Conservation (phyloP, 1,284 basidiomycete species). For the Bjerkandera adusta region DNA sequence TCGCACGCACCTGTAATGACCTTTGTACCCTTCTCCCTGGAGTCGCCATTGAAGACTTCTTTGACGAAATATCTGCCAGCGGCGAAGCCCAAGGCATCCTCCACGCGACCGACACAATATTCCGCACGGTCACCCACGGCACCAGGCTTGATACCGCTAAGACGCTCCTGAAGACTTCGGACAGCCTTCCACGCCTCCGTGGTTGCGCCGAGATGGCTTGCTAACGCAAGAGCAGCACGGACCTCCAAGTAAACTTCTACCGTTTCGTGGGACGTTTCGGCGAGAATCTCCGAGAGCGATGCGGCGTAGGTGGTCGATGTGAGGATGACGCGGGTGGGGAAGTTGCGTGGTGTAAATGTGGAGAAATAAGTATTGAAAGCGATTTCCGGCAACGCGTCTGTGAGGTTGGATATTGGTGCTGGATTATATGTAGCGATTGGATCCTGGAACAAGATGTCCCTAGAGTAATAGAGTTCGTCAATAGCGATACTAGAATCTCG, state of each 20-base stretch:
- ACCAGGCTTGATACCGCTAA: slow-evolving; percentile 87
- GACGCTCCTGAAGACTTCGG: slow-evolving; percentile 64
- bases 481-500: slow-evolving; percentile 6
- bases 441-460: slow-evolving; percentile 69
- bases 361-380: slow-evolving; percentile 85
- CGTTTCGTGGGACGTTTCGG: slow-evolving; percentile 66
- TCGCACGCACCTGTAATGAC: slow-evolving; percentile 70
- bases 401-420: slow-evolving; percentile 64
- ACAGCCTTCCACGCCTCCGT: slow-evolving; percentile 78
- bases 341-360: slow-evolving; percentile 75
- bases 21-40: slow-evolving; percentile 77
- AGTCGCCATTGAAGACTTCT: slow-evolving; percentile 81
- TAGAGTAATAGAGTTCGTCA: slow-evolving; percentile 25
- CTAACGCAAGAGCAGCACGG: slow-evolving; percentile 64
- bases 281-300: slow-evolving; percentile 70
- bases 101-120: slow-evolving; percentile 66
- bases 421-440: slow-evolving; percentile 93
- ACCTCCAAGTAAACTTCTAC: slow-evolving; percentile 86
- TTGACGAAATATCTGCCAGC: slow-evolving; percentile 84
- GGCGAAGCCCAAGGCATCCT: slow-evolving; percentile 69
- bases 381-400: slow-evolving; percentile 73
- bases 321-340: slow-evolving; percentile 78
- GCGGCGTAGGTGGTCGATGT: slow-evolving; percentile 81
- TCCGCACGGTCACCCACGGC: slow-evolving; percentile 82
- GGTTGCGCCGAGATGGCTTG: slow-evolving; percentile 67